Evolutionary conservation across 108 stramenopile species (phyloP), one percentile per base, ranked within the genome.

Genomic region (Cyclotella atomus): DNA sequence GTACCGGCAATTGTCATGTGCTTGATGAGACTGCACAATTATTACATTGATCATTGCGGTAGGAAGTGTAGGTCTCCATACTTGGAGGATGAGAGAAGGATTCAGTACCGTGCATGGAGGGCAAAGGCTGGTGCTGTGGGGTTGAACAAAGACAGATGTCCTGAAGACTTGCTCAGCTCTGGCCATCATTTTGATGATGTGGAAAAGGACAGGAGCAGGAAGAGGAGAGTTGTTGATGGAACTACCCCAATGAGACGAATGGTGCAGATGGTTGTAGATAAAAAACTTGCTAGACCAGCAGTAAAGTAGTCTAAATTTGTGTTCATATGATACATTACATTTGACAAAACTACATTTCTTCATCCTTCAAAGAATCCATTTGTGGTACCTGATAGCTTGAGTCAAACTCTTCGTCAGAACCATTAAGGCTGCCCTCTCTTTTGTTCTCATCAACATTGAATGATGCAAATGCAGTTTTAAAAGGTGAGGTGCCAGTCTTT

Each of bases 21-120:
- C 28, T 56, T 56, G 30, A 56, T 56, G 55, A 28, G 27, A 14
- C 28, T 56, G 27, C 55, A 56, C 17, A 56, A 56, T 17, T 56
- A 17, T 56, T 56, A 25, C n/a, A 56, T 56, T 41, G 38, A 41
- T 41, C 6, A 41, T 41, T 6, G 6, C 6, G 38, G 38, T 9
- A 41, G 38, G 38, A 6, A 12, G 9, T 9, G 9, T 41, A 12
- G 9, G 12, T 9, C 9, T 12, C 38, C 38, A 41, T 12, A 9
- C 12, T 6, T 9, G 12, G 38, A 41, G 12, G 38, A 41, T 41
- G 38, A 41, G 12, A 41, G 6, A 9, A 12, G 6, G 38, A 41
- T 41, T 41, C 38, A 41, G 12, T 41, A 41, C 38, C 38, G 38
- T 6, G 38, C 38, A 9, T 41, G 6, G 9, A 41, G 38, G 38